Conservation (phyloP, 1,284 basidiomycete species). For the Cryptococcus amylolentus region DNA sequence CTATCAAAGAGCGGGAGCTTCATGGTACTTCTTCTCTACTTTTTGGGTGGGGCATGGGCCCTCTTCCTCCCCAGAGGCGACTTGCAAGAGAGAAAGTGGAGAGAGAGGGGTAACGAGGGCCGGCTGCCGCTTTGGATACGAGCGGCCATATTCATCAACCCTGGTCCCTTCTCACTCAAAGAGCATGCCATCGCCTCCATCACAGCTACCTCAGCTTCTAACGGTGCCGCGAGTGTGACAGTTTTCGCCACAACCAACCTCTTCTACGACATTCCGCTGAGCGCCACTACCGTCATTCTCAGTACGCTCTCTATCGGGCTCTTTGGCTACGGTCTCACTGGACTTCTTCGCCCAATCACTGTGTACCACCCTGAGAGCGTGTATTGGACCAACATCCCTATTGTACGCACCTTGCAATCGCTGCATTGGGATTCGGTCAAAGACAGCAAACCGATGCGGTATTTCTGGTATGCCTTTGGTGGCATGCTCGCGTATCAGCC, state of each 20-base stretch:
- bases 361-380: slow-evolving; percentile 34
- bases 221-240: slow-evolving; percentile 56
- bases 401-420: slow-evolving; percentile 30
- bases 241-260: slow-evolving; percentile 61
- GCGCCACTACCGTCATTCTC: slow-evolving; percentile 59
- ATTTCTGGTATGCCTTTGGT: slow-evolving; percentile 56
- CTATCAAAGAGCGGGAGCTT: too few species aligned
- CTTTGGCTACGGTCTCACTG: slow-evolving; percentile 61
- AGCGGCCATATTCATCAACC: slow-evolving; percentile 55
- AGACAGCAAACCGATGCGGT: slow-evolving; percentile 56
- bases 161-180: slow-evolving; percentile 60
- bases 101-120: slow-evolving; percentile 46
- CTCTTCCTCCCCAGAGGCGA: slow-evolving; percentile 31
- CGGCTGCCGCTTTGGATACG: slow-evolving; percentile 6
- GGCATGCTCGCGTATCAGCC: slow-evolving; percentile 21
- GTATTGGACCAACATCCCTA: slow-evolving; percentile 32
- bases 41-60: slow-evolving; percentile 57
- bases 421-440: slow-evolving; percentile 42
- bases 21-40: slow-evolving; percentile 52
- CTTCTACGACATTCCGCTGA: slow-evolving; percentile 59
- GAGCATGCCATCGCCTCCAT: slow-evolving; percentile 61
- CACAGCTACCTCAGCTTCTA: slow-evolving; percentile 59
- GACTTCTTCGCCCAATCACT: slow-evolving; percentile 36
- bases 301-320: slow-evolving; percentile 63
- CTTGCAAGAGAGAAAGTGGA: slow-evolving; percentile 53